Percentiles rank a stretch among this genome's conserved stretches.
phyloP scores from a whole-genome alignment of 192 early-diverging fungal genomes.

The Allomyces arbusculus region DNA sequence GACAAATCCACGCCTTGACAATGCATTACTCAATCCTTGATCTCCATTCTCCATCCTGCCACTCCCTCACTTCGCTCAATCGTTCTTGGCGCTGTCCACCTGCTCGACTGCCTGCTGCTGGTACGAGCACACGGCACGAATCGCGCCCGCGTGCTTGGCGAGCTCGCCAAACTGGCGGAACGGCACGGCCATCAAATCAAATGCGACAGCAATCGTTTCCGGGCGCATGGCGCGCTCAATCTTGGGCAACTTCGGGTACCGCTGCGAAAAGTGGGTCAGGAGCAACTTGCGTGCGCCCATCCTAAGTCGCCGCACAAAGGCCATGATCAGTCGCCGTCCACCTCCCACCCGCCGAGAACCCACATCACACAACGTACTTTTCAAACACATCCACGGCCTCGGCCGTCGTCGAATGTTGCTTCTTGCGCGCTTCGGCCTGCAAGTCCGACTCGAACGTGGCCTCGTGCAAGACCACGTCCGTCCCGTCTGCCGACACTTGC shows the following conservation, averaged over 20 bases:
- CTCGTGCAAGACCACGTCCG: slow-evolving; percentile 64
- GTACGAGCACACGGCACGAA: slow-evolving; percentile 27
- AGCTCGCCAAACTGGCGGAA: slow-evolving; percentile 25
- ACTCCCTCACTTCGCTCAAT: too few relatives aligned
- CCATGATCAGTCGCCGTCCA: too few relatives aligned
- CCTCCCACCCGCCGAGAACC: too few relatives aligned
- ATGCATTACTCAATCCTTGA: too few relatives aligned
- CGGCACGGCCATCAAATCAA: slow-evolving; percentile 52
- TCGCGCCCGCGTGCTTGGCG: slow-evolving; percentile 26
- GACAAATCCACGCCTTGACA: too few relatives aligned
- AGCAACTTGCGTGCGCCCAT: slow-evolving; percentile 71
- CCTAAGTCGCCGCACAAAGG: too few relatives aligned
- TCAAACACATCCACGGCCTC: slow-evolving; percentile 42
- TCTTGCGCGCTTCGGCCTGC: slow-evolving; percentile 45
- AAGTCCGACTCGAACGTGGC: slow-evolving; percentile 66
- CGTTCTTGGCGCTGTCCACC: too few relatives aligned
- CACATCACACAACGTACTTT: too few relatives aligned
- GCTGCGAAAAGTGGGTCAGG: slow-evolving; percentile 90
- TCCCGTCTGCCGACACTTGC: slow-evolving; percentile 25
- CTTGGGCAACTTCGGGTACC: slow-evolving; percentile 68
- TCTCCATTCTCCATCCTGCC: too few relatives aligned
- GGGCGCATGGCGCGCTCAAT: slow-evolving; percentile 19
- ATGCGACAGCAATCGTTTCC: slow-evolving; percentile 37
- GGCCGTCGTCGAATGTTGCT: slow-evolving; percentile 63
- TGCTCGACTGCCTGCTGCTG: not conserved